Evolutionary conservation across 768 basidiomycete species (phyloP), one percentile per base, ranked within the genome.

Genomic region (Russula sp.): DNA sequence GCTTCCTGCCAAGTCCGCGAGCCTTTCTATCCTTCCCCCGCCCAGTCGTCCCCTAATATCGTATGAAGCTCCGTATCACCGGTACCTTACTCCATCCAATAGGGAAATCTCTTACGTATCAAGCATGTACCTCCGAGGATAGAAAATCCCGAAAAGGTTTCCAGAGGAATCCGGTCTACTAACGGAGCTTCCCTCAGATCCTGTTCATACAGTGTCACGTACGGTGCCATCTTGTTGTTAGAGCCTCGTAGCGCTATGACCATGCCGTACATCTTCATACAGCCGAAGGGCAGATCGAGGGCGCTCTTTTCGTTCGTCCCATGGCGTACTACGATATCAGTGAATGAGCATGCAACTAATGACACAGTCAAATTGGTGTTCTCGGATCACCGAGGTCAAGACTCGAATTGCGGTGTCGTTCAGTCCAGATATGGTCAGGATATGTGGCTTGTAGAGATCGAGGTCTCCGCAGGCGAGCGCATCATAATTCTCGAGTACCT

Each of bases 291-390:
- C 85, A 81, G 20, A 79, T 72, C 2, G 92, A 92, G 7, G 88
- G 83, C 5, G 94, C 78, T 84, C 95, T 90, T 71, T 92, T 93
- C 48, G 73, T 74, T 83, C 83, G 70, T 88, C 80, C 93, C 93
- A 95, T 45, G 35, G 47, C 20, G 25, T 46, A 16, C 42, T 10
- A 25, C 42, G 73, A 65, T 65, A 88, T 88, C 93, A 66, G 85
- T 87, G 71, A 96, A 96, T 11, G 93, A 39, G 91, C 93, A 96
- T 95, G 70, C 90, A 95, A 72, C 94, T 92, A 60, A 94, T 95
- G 72, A 95, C 93, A 41, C 93, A 93, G 83, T 43, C 93, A 83
- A 42, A 83, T 88, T 29, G 93, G 73, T 2, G 75, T 72, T 48
- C 29, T 49, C 47, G 77, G 77, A 48, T 87, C 74, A 66, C n/a